Percentiles rank a stretch among this genome's conserved stretches.
These are phyloP conservation scores for Parmelia sp. DNA, from an alignment of 495 filamentous ascomycete genomes.

Conservation along the genomic window DNA sequence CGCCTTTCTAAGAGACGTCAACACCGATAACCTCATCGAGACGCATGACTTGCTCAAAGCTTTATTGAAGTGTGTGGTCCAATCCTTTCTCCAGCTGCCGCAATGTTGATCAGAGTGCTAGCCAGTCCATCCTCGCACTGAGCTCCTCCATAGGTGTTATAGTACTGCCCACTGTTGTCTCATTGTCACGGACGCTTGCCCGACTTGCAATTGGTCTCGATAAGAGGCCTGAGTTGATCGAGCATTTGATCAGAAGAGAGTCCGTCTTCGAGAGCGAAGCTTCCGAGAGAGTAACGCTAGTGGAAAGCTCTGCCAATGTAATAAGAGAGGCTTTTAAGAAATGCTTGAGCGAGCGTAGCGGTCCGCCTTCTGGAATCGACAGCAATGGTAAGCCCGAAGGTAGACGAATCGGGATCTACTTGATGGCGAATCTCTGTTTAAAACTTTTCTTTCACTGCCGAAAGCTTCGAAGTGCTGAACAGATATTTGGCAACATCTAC, in stretches of 20 bases:
- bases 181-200: conserved; percentile 67
- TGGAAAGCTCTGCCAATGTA: conserved; percentile 77
- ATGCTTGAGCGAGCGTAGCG: conserved; percentile 75
- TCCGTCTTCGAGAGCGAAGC: conserved; percentile 38
- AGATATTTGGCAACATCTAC: conserved; percentile 84
- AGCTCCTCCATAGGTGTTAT: conserved; percentile 68
- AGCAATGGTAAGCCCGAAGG: conserved; percentile 60
- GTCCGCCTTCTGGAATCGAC: conserved; percentile 42
- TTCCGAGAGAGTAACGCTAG: conserved; percentile 62
- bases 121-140: conserved; percentile 74
- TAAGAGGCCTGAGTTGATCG: conserved; percentile 61
- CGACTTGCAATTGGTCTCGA: conserved; percentile 76
- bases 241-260: conserved; percentile 47
- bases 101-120: conserved; percentile 27
- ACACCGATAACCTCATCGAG: conserved; percentile 64
- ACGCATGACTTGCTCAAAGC: conserved; percentile 68
- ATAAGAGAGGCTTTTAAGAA: conserved; percentile 87
- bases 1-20: conserved; percentile 68
- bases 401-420: conserved; percentile 80
- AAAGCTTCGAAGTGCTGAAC: conserved; percentile 61
- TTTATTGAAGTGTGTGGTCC: conserved; percentile 57
- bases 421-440: conserved; percentile 83
- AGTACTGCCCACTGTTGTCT: conserved; percentile 69
- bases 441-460: conserved; percentile 76
- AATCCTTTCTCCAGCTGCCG: not conserved